Evolutionary conservation across 2,329 filamentous ascomycete genomes (phyloP), one percentile per base, ranked within the genome.

Genomic region (Cercospora zeae-maydis): DNA sequence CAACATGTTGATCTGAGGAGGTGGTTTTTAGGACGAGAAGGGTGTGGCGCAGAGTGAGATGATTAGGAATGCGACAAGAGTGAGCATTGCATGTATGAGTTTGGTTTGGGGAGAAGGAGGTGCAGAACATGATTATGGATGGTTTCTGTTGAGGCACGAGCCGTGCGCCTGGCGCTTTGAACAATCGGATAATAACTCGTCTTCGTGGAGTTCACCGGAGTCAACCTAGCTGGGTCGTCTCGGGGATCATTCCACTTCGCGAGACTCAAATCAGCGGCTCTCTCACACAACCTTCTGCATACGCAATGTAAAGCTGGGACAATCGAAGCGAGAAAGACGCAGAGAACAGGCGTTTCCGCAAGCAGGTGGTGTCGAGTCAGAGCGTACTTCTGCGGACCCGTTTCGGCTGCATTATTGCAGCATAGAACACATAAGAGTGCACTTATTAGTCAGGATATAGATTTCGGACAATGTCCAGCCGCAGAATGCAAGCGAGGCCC

Each of bases 1-100:
- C 84, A 86, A 72, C 78, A 82, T 47, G 76, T 88, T 19, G 77
- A 86, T 67, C 80, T 83, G 1, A 72, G 75, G 82, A 76, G 76
- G 34, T 86, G 84, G 84, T 74, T 77, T 62, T 71, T 83, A n/a
- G 53, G 19, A 49, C 27, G 75, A 75, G 56, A 63, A 66, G 56
- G 68, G 76, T 69, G 65, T 68, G 37, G 62, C 58, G 16, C 56
- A 58, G 11, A 66, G 61, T 11, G 57, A 62, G 47, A 66, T 66
- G 27, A 70, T 67, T 30, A 70, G 70, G 21, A 72, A 73, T 45
- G 57, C 45, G n/a, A 60, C 57, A 62, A 78, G 80, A 68, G 83
- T 85, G 65, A 83, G 81, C 61, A 85, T 85, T 70, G 83, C 83
- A 55, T 86, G 83, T 64, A 76, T 78, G 71, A 73, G 67, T 61